phyloP scores from a whole-genome alignment of 176 grass and related monocot genomes.

The Aegilops sharonensis region DNA sequence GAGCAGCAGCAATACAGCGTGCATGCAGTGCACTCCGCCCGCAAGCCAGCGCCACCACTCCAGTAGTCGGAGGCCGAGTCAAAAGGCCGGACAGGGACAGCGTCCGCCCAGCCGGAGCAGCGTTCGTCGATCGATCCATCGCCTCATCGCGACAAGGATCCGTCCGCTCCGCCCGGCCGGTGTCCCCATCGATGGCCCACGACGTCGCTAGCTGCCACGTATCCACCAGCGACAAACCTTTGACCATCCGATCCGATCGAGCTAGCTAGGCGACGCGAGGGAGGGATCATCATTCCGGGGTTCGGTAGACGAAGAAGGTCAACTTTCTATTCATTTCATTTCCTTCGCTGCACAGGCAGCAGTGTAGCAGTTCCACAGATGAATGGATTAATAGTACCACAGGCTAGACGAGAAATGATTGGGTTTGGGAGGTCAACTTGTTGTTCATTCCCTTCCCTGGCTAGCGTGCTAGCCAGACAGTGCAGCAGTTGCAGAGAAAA shows the following conservation, averaged over 20 bases:
- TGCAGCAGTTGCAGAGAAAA: neutral
- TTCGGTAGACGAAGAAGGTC: slow-evolving; percentile 1
- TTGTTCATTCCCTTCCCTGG: neutral
- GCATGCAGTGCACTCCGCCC: neutral
- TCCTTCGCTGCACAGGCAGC: neutral
- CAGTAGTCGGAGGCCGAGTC: slow-evolving; percentile 29
- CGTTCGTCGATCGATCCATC: neutral
- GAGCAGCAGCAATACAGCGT: too few species aligned
- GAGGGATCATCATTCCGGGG: neutral
- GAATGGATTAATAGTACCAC: neutral
- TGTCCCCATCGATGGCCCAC: too few species aligned
- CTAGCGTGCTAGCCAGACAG: neutral
- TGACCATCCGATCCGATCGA: slow-evolving; percentile 10
- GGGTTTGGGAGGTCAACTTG: neutral
- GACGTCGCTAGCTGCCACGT: slow-evolving; percentile 46
- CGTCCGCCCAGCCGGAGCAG: neutral
- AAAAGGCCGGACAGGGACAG: slow-evolving; percentile 42
- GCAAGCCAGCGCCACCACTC: neutral
- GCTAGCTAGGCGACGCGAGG: too few species aligned
- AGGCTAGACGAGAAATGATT: neutral
- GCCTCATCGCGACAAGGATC: neutral
- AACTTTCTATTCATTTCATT: slow-evolving; percentile 29
- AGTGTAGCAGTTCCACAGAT: neutral
- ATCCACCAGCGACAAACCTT: slow-evolving; percentile 36
- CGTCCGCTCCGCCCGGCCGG: neutral